A percentile compares a stretch with the other conserved stretches of the same genome.
phyloP scores from a whole-genome alignment of 331 rosid genomes.

The Telfairia occidentalis region DNA sequence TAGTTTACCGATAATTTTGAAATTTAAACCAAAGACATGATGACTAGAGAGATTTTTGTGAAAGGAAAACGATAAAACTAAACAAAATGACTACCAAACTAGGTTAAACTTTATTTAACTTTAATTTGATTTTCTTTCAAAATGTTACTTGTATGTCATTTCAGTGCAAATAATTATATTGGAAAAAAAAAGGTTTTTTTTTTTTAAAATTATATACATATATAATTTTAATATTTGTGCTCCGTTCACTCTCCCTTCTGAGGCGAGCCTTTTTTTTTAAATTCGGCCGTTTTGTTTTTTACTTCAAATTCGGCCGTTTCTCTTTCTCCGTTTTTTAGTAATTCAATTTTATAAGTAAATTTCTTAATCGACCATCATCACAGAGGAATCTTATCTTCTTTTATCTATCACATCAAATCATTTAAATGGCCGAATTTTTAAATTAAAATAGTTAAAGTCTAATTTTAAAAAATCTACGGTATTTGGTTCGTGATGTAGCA shows the following conservation, averaged over 20 bases:
- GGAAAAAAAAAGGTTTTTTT: no score
- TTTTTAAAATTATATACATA: no score
- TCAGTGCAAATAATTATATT: no score
- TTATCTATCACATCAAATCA: not conserved
- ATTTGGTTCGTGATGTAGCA: no score
- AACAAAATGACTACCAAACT: not conserved
- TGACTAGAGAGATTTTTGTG: no score
- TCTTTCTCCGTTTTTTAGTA: not conserved
- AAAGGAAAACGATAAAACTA: no score
- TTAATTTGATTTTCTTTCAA: not conserved
- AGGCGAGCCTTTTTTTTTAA: not conserved
- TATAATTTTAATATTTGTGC: not conserved
- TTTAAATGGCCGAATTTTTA: not conserved
- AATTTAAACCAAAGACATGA: no score
- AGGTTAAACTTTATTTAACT: not conserved
- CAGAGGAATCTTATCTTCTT: not conserved
- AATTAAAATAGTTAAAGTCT: not conserved
- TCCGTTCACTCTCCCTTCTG: not conserved
- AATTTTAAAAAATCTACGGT: no score
- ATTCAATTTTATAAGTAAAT: not conserved
- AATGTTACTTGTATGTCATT: not conserved
- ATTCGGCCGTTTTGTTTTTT: not conserved
- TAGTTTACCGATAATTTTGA: no score
- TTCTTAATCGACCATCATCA: not conserved
- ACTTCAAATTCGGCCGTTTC: not conserved